phyloP scores from a whole-genome alignment of 805 yeast genomes.

The Wickerhamiella alocasiicola region DNA sequence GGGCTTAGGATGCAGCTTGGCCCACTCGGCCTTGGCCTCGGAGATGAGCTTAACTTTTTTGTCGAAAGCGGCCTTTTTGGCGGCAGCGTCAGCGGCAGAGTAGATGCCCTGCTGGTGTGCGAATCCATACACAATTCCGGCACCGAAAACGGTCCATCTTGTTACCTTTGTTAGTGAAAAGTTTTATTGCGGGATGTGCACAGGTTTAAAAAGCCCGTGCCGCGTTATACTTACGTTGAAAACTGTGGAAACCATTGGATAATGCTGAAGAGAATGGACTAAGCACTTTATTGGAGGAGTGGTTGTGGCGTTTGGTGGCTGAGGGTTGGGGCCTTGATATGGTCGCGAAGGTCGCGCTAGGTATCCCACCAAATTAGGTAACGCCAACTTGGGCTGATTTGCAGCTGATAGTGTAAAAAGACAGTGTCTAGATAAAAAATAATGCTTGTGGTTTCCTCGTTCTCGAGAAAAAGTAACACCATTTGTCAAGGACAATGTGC shows the following conservation, averaged over 20 bases:
- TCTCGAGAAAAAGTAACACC: too few species aligned
- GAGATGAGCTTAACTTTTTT: constrained; percentile 62
- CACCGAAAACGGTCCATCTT: constrained; percentile 83
- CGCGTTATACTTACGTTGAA: constrained; percentile 23
- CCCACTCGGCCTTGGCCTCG: constrained; percentile 83
- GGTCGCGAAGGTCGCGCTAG: too few species aligned
- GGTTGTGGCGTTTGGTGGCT: too few species aligned
- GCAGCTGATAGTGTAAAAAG: too few species aligned
- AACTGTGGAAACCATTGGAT: constrained; percentile 18
- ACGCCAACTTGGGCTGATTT: too few species aligned
- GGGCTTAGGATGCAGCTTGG: constrained; percentile 44
- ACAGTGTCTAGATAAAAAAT: too few species aligned
- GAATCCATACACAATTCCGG: constrained; percentile 83
- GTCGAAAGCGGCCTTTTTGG: constrained; percentile 46
- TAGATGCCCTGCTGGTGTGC: constrained; percentile 64
- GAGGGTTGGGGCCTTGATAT: too few species aligned
- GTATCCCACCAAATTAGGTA: too few species aligned
- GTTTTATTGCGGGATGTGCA: background rate
- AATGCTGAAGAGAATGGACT: constrained; percentile 2
- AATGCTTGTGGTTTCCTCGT: too few species aligned
- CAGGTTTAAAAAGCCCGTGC: background rate
- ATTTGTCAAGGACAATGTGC: too few species aligned
- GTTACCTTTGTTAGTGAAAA: constrained; percentile 44
- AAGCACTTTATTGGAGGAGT: too few species aligned
- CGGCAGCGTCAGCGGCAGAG: constrained; percentile 44